Percentiles rank a stretch among this genome's conserved stretches.
phyloP scores from a whole-genome alignment of 2,329 filamentous ascomycete species.

The Incumbomyces delicatus region DNA sequence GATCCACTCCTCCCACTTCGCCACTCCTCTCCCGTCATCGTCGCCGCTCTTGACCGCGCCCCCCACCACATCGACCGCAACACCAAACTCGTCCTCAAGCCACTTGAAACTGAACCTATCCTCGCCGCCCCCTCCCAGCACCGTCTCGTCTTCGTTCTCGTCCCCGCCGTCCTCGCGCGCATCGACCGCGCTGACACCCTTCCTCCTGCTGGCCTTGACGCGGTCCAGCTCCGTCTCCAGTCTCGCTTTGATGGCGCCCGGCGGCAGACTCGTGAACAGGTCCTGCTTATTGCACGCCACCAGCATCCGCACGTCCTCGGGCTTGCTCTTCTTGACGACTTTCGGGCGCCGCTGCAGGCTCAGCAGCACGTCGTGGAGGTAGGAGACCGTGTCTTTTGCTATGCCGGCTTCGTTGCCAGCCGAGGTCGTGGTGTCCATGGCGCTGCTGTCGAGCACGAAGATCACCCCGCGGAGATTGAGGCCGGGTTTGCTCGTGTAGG shows the following conservation, averaged over 20 bases:
- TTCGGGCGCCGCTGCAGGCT: slow-evolving; percentile 64
- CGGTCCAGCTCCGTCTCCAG: slow-evolving; percentile 74
- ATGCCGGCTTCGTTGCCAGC: slow-evolving; percentile 21
- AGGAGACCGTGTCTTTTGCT: slow-evolving; percentile 65
- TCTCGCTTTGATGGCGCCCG: slow-evolving; percentile 60
- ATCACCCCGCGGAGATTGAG: slow-evolving; percentile 57
- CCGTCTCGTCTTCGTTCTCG: slow-evolving; percentile 62
- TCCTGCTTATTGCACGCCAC: slow-evolving; percentile 93
- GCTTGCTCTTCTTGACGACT: slow-evolving; percentile 31
- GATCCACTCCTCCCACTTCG: slow-evolving; percentile 88
- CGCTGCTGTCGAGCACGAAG: slow-evolving; percentile 80
- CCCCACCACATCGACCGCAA: slow-evolving; percentile 65
- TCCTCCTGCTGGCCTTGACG: slow-evolving; percentile 66
- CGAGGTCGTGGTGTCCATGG: slow-evolving; percentile 37
- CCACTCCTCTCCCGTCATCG: slow-evolving; percentile 57
- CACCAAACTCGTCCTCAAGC: slow-evolving; percentile 67
- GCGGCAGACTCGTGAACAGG: slow-evolving; percentile 82
- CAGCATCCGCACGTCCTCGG: slow-evolving; percentile 60
- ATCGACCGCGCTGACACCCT: slow-evolving; percentile 49
- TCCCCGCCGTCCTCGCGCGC: slow-evolving; percentile 27
- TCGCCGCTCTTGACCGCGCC: slow-evolving; percentile 52
- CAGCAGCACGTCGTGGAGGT: slow-evolving; percentile 83
- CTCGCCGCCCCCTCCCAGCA: slow-evolving; percentile 72
- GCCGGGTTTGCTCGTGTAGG: slow-evolving; percentile 33
- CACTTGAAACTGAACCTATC: slow-evolving; percentile 69